Base-by-base conservation (phyloP, 202 grass and related monocot genomes). In the Setaria viridis region DNA sequence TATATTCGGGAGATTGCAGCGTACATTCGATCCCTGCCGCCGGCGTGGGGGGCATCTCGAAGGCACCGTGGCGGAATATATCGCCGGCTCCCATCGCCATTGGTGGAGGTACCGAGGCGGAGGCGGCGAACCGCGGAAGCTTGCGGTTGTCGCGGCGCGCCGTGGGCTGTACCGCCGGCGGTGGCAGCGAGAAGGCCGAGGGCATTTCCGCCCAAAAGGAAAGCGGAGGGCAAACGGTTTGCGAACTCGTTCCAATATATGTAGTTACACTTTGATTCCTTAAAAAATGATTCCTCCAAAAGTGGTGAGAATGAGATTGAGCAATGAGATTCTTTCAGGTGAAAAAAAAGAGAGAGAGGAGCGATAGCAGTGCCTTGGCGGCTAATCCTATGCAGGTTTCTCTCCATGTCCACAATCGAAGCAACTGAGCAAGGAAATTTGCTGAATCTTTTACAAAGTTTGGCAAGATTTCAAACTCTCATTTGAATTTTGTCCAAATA, bases 41-140 rank as follows among this genome's bases (percentile, higher is more conserved):
- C 9, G 51, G 75, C 66, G 25, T 33, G 62, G 80, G 43, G 89
- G 85, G 89, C 63, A 91, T 74, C 89, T 72, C 81, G 70, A 84
- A 54, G 89, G 29, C 62, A 11, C 69, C 75, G 4, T 32, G 13
- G 7, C 33, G 2, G 89, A 80, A 87, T 91, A 91, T 91, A 84
- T 84, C 51, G 34, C 42, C 14, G 29, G 8, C 11, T 30, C 11
- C 9, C 30, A 60, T 65, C 2, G 3, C 11, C 50, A 45, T 35
- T 19, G 75, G 62, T 5, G 69, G 76, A n/a, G 7, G 0, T 0
- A 1, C 3, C 70, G 56, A 85, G 70, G 76, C 25, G 1, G 34
- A 71, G 84, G 84, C 74, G 85, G 84, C 74, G 80, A 80, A 4
- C 3, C 45, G 89, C 49, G 57, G 25, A 51, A 20, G 53, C 37